Evolutionary conservation across 2,329 filamentous ascomycete species (phyloP), one percentile per base, ranked within the genome.

Genomic region (Nothophoma quercina): DNA sequence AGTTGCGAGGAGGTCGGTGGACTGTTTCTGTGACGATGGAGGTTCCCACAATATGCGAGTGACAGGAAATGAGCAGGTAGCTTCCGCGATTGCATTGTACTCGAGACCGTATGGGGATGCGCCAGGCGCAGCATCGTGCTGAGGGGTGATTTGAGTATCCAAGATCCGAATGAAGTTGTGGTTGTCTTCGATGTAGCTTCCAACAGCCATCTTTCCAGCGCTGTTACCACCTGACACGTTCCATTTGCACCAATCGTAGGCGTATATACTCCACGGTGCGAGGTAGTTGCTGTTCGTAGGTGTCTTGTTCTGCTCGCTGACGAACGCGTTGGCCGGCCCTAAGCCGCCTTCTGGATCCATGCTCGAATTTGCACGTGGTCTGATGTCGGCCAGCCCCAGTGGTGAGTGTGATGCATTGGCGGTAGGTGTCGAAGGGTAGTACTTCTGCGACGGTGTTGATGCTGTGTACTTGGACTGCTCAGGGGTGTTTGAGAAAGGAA

Each of bases 181-280:
- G 5, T 93, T 93, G 76, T 99, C 95, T 77, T 99, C 95, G 43
- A 98, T 79, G 73, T 98, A 98, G 78, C 95, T 99, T 54, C 93
- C 95, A 30, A 99, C 83, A 10, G 95, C 95, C 64, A 99, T 84
- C 76, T 98, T 98, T 30, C 95, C 95, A 3, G 91, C 91, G 57
- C 90, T 88, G 62, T 87, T 76, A 26, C 73, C 73, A 28, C 79
- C 79, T 32, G 91, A 86, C 2, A 93, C 87, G 13, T 90, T 86
- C 93, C 95, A 99, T 77, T 99, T 99, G 80, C 95, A 99, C 95
- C 95, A 99, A 78, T 99, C 95, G 67, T 96, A 93, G 10, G 95
- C 93, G 74, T 98, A 99, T 48, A 96, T 88, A 12, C 92, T 89
- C 91, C 95, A 99, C 0, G 93, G 93, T 4, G 93, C 92, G 58